Base-by-base conservation (phyloP, 2,329 filamentous ascomycete species). In the Penicillium sp. region DNA sequence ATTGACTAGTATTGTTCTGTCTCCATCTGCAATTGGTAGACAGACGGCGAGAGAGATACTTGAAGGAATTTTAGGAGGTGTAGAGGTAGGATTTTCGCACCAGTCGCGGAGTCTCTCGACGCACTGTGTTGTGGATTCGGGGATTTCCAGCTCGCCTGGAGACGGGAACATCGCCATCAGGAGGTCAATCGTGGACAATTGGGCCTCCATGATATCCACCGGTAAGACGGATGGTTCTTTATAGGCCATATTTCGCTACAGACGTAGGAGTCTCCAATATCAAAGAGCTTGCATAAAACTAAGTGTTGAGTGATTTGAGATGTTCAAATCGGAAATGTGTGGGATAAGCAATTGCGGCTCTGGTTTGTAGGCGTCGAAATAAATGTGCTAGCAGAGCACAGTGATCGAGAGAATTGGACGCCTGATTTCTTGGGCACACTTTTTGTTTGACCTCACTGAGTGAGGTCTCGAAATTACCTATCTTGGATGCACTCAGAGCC, bases 181-280 rank as follows among this genome's bases (percentile, higher is more conserved):
- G n/a, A 83, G 77, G 49, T 83, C 80, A 34, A 82, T 72, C 52
- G 78, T 78, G 1, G 75, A 76, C 11, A 82, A 66, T 65, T 82
- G 80, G 13, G 76, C 69, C 56, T 79, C 77, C 63, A 82, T 71
- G 2, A 80, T 59, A 8, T 81, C 78, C n/a, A 64, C 63, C 0
- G 78, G 72, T 9, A 81, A 63, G 37, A 66, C n/a, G 1, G 11
- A 52, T 22, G n/a, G 5, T 40, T 56, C 26, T 7, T 50, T 53
- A 6, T 53, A 44, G 7, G 59, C 53, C 65, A 68, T 67, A 37
- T 42, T 57, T 22, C 20, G 29, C 4, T 22, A 10, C 14, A 32
- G 18, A 24, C 3, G 20, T 20, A 16, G 14, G 10, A 11, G 16
- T 16, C 35, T 18, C 8, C 26, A 32, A 24, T 53, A 18, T 26